Base-by-base conservation (phyloP, 2,329 filamentous ascomycete genomes). In the Cryphonectria radicalis region DNA sequence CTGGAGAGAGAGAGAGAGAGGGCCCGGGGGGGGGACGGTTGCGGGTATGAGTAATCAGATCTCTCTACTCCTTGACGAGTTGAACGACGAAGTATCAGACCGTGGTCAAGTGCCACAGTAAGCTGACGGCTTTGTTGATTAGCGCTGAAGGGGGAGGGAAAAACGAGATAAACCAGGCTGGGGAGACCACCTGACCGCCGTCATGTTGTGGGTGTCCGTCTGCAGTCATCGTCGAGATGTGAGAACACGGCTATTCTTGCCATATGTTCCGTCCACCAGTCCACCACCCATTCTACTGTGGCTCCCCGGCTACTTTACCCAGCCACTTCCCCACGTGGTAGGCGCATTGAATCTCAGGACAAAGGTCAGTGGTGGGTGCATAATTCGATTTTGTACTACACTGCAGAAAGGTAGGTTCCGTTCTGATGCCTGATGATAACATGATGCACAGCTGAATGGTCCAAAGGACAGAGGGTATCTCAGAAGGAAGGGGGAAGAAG, bases 401-500 rank as follows among this genome's bases (percentile, higher is more conserved):
- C 55, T 59, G 55, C 14, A 59, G 25, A 32, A 8, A 59, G 55
- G 55, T 17, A 59, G 28, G 55, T n/a, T 17, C 32, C 17, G 32
- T 53, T 55, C 22, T 53, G 64, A 11, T 55, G 53, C 28, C 22
- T 25, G 14, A 42, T 50, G 10, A n/a, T 50, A n/a, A 10, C 7
- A n/a, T 50, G 46, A 50, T 35, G 53, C 63, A 50, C 28, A 43
- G 37, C 17, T 32, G 10, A 14, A 67, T 67, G 32, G 35, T 50
- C 40, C 19, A 62, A 50, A 42, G 40, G 8, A 60, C 42, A 46
- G 37, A 40, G 66, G 66, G 66, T 68, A 68, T 63, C 59, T 63
- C 28, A 32, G 19, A 32, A 25, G 57, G 22, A 64, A 28, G 19
- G n/a, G 14, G 22, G 46, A 50, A 6, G 17, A 46, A 4, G 32